Conservation (phyloP, 352 stramenopile genomes). For the Phytophthora pistaciae region DNA sequence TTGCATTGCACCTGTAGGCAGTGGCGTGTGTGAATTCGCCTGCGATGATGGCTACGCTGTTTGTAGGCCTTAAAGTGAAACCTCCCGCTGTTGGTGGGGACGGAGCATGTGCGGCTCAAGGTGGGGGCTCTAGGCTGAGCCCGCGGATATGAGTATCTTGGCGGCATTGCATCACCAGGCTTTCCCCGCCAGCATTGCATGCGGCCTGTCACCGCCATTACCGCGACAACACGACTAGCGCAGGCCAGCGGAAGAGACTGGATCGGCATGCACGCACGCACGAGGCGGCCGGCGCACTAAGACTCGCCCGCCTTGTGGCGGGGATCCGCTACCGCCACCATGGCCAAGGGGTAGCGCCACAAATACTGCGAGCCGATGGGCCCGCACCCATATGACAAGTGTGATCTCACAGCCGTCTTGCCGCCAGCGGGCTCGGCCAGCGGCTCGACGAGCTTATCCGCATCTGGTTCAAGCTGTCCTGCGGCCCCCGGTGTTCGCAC, state of each 20-base stretch:
- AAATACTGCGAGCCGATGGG: background rate
- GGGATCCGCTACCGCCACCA: conserved; percentile 5
- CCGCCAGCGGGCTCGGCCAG: background rate
- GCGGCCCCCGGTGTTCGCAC: conserved; percentile 11
- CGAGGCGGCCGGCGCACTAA: conserved; percentile 9
- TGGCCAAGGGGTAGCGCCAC: conserved; percentile 17
- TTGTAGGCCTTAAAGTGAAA: background rate
- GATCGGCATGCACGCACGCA: conserved; percentile 36
- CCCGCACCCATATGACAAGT: conserved; percentile 26
- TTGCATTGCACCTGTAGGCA: background rate
- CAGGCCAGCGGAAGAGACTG: conserved; percentile 35
- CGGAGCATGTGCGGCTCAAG: background rate
- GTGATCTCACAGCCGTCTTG: conserved; percentile 22
- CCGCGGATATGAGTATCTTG: background rate
- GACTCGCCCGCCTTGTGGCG: conserved; percentile 2
- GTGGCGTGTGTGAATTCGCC: background rate
- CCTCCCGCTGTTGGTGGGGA: background rate
- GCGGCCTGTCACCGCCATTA: conserved; percentile 9
- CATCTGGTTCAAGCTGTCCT: background rate
- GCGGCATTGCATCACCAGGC: background rate
- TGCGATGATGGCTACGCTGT: background rate
- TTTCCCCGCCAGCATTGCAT: conserved; percentile 9
- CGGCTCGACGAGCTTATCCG: background rate
- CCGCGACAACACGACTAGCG: conserved; percentile 30
- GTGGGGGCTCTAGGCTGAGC: background rate